Evolutionary conservation across 1,284 basidiomycete species (phyloP).

Genomic region (Ustilago curta): DNA sequence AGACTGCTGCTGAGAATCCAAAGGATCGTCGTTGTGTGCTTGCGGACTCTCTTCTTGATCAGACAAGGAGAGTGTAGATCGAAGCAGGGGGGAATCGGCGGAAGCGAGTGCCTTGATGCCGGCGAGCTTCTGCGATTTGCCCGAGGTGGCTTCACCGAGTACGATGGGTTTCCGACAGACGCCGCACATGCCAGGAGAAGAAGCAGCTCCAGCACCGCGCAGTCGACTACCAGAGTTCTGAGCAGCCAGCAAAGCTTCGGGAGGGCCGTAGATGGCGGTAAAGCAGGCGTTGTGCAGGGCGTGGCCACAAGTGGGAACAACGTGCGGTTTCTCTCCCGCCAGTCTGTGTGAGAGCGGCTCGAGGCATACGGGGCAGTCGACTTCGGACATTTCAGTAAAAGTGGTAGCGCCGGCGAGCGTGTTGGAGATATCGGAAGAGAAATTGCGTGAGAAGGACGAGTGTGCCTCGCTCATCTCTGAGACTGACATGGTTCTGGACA

Average conservation of each 20-base stretch:
- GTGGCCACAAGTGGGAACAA: constrained; percentile 97
- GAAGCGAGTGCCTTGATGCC: constrained; percentile 27
- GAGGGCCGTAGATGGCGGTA: constrained; percentile 90
- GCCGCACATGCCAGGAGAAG: constrained; percentile 86
- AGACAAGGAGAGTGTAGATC: constrained; percentile 15
- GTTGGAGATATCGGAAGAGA: constrained; percentile 36
- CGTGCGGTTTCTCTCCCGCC: constrained; percentile 92
- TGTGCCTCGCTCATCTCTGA: constrained; percentile 32
- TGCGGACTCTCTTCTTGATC: constrained; percentile 19
- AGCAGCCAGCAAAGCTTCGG: constrained; percentile 73
- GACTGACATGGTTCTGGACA: constrained; percentile 22
- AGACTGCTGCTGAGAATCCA: constrained; percentile 17
- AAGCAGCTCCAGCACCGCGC: constrained; percentile 28
- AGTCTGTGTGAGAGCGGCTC: constrained; percentile 86
- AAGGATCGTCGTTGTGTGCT: constrained; percentile 45
- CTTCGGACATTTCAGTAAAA: constrained; percentile 78
- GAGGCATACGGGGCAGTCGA: constrained; percentile 89
- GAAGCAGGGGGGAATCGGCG: constrained; percentile 8
- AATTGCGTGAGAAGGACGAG: constrained; percentile 29
- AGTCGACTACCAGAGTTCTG: constrained; percentile 36
- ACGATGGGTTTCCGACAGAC: constrained; percentile 96
- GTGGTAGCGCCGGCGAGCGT: constrained; percentile 69
- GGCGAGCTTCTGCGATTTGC: constrained; percentile 69
- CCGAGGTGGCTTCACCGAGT: constrained; percentile 79
- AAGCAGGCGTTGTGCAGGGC: constrained; percentile 95